phyloP scores from a whole-genome alignment of 495 filamentous ascomycete species.

The Penicillium verhagenii region DNA sequence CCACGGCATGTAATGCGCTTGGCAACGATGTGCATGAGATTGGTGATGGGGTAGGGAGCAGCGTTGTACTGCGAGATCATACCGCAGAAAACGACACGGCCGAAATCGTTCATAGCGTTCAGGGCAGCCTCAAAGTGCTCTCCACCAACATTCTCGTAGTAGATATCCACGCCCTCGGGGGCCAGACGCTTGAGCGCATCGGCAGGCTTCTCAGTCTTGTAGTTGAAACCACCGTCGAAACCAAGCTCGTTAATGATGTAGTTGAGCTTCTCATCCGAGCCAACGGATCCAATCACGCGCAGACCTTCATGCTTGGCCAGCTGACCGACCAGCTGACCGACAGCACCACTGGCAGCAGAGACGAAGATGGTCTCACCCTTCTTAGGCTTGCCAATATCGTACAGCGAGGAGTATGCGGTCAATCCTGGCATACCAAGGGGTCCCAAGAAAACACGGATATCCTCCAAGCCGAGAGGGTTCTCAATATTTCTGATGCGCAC shows the following conservation, averaged over 20 bases:
- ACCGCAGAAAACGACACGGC: conserved; percentile 68
- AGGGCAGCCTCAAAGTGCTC: conserved; percentile 81
- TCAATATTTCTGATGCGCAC: conserved; percentile 34
- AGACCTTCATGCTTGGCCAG: conserved; percentile 86
- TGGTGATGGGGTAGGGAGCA: conserved; percentile 64
- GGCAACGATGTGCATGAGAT: conserved; percentile 52
- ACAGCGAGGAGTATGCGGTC: conserved; percentile 77
- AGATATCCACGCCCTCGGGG: conserved; percentile 87
- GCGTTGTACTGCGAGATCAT: conserved; percentile 81
- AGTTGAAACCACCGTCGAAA: conserved; percentile 74
- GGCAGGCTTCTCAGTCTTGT: conserved; percentile 67
- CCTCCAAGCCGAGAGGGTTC: conserved; percentile 47
- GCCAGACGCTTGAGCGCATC: conserved; percentile 74
- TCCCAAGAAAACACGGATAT: conserved; percentile 58
- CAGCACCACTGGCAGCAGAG: conserved; percentile 77
- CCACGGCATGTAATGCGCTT: conserved; percentile 67
- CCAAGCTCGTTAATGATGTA: conserved; percentile 63
- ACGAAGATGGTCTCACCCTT: conserved; percentile 90
- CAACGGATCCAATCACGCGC: conserved; percentile 75
- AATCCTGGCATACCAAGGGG: conserved; percentile 85
- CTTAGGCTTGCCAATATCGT: conserved; percentile 81
- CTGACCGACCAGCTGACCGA: conserved; percentile 82
- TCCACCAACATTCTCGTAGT: conserved; percentile 94
- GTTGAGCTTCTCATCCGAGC: conserved; percentile 67
- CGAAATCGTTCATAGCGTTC: conserved; percentile 63